Evolutionary conservation across 2,329 filamentous ascomycete genomes (phyloP), one percentile per base, ranked within the genome.

Genomic region (Proliferodiscus dingleyae): DNA sequence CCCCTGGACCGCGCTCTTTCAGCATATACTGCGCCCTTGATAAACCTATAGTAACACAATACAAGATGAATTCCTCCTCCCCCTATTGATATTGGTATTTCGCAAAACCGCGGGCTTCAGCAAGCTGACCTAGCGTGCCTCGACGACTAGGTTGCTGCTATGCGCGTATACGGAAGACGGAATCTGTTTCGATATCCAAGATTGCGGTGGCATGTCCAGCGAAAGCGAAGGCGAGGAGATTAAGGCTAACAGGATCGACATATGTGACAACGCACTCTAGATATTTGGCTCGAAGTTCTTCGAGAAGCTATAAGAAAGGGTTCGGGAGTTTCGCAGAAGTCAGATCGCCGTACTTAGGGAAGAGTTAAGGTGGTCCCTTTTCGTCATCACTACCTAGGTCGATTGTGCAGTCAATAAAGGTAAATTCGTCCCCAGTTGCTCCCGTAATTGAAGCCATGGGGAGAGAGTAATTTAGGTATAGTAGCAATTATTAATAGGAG

Each of bases 231-330:
- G 26, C 11, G n/a, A 46, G 43, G 10, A 46, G 37, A 29, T 46
- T 46, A 22, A 46, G 29, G 18, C 43, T 46, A 16, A 9, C 15
- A 5, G 29, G 29, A 37, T 46, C 43, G 16, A 16, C 43, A 23
- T 46, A 46, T 37, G 43, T 46, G 22, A 46, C 43, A 3, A 41
- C 37, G 37, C 37, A 29, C 2, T 46, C 43, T 37, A 30, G 43
- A 37, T 46, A 30, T 10, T 46, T 46, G 23, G 13, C 11, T 37
- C 37, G 37, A 10, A 46, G 43, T 21, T 46, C 43, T 24, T 41
- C 29, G 11, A 41, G 30, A 18, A 46, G 37, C n/a, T 46, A 37
- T 19, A 46, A 16, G 8, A 36, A 15, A 15, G 30, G 43, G 7
- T 37, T 23, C 7, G 43, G 18, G 29, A 46, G 23, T 37, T 46